Evolutionary conservation across 805 yeast species (phyloP), one percentile per base, ranked within the genome.

Genomic region (Lachancea thermotolerans): DNA sequence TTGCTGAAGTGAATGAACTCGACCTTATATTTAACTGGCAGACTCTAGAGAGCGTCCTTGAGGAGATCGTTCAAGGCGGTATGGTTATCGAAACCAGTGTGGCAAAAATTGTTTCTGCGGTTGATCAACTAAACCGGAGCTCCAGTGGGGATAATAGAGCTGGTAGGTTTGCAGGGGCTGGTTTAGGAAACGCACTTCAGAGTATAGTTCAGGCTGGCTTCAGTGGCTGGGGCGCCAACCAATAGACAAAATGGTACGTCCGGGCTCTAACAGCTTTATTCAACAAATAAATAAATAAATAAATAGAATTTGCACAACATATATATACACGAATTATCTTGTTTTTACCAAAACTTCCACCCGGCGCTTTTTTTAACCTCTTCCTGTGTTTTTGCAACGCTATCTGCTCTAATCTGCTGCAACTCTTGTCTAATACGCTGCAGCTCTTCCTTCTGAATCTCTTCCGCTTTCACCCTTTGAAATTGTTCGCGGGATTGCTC

Each of bases 21-120:
- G 99, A 93, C 66, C 72, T 93, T 50, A 96, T 93, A n/a, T 91
- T 90, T 68, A 97, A 97, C 14, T 93, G 99, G 98, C 97, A 93
- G 66, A 95, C 89, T 4, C 69, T 91, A 29, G 95, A 91, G 61
- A 83, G 95, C 1, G 96, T 91, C 1, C 65, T 90, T 40, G 93
- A 83, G 56, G 98, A 93, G 57, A 84, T 93, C 30, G 82, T 93
- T 1, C 98, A 93, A 62, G 99, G 98, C 21, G 99, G 99, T 0
- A 83, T 93, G 95, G 99, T 93, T 8, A 85, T 93, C 32, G 99
- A 93, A 61, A 90, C 98, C 1, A 87, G 82, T 53, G 87, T 89
- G 16, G 59, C 69, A 21, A 78, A 83, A 48, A 89, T 93, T 31
- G 96, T 93, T 5, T 79, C 49, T 11, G 86, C 93, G 0, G 85